phyloP scores from a whole-genome alignment of 2,329 filamentous ascomycete genomes.

The Fusarium haematococcum region DNA sequence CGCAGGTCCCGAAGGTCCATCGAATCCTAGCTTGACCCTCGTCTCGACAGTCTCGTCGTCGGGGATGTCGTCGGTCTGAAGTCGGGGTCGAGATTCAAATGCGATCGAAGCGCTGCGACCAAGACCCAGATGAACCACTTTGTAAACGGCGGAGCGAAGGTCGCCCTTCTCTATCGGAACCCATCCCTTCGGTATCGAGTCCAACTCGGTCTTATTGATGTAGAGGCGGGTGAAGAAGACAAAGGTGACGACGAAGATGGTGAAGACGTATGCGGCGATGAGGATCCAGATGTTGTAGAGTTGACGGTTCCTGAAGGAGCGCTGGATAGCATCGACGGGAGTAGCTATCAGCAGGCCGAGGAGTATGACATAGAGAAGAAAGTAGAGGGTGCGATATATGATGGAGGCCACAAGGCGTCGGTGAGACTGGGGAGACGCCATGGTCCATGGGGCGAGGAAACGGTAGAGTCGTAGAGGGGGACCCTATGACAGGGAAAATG shows the following conservation, averaged over 20 bases:
- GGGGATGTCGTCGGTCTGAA: conserved; percentile 33
- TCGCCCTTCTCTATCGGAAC: conserved; percentile 89
- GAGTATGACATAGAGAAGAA: conserved; percentile 79
- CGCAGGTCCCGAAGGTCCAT: conserved; percentile 53
- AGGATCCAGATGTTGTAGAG: conserved; percentile 88
- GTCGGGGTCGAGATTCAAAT: conserved; percentile 66
- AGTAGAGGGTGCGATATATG: conserved; percentile 84
- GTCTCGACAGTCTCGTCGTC: conserved; percentile 31
- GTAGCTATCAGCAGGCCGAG: conserved; percentile 81
- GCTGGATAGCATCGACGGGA: conserved; percentile 83
- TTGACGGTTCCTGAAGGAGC: conserved; percentile 75
- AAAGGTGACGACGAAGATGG: conserved; percentile 75
- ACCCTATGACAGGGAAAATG: conserved; percentile 24
- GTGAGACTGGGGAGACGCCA: conserved; percentile 53
- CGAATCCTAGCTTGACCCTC: conserved; percentile 39
- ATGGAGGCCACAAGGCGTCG: conserved; percentile 76
- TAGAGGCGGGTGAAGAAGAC: conserved; percentile 89
- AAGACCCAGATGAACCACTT: conserved; percentile 79
- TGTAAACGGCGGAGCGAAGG: conserved; percentile 78
- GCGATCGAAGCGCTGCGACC: conserved; percentile 84
- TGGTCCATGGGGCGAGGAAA: conserved; percentile 24
- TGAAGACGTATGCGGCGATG: conserved; percentile 79
- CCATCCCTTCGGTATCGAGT: conserved; percentile 87
- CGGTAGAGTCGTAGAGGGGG: conserved; percentile 5
- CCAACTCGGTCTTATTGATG: conserved; percentile 82